Evolutionary conservation across 2,329 filamentous ascomycete species (phyloP).

Genomic region (Fusarium robinianum): DNA sequence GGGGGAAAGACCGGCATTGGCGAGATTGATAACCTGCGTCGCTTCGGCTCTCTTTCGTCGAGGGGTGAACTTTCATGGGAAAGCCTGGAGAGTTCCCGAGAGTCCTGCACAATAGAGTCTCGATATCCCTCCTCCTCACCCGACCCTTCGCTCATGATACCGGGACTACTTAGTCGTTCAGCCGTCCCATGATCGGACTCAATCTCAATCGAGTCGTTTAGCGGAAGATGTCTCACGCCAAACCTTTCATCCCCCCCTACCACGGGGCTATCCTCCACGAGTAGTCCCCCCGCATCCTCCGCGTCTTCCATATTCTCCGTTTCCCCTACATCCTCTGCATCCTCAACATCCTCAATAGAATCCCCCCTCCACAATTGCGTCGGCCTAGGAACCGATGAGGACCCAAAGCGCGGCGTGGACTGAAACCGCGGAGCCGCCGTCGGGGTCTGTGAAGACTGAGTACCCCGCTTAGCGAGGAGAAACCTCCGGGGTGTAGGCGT

Average conservation of each 20-base stretch:
- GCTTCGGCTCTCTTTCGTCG: conserved; percentile 33
- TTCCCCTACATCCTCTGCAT: conserved; percentile 35
- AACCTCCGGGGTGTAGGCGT: conserved; percentile 48
- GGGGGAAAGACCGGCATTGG: conserved; percentile 25
- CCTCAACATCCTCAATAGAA: conserved; percentile 44
- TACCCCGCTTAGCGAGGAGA: conserved; percentile 42
- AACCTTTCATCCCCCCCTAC: conserved; percentile 8
- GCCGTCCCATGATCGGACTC: conserved; percentile 32
- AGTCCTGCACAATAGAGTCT: conserved; percentile 12
- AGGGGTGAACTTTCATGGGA: conserved; percentile 11
- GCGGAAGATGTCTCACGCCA: conserved; percentile 11
- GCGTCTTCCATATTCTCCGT: too few relatives aligned
- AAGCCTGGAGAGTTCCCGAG: conserved; percentile 3
- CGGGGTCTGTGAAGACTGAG: conserved; percentile 41
- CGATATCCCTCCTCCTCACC: conserved; percentile 1
- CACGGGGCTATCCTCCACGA: conserved; percentile 10
- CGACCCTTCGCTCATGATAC: conserved; percentile 8
- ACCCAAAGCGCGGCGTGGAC: conserved; percentile 46
- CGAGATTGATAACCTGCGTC: conserved; percentile 38
- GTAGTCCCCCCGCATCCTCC: too few relatives aligned
- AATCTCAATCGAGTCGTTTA: conserved; percentile 38
- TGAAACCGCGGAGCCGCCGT: conserved; percentile 41
- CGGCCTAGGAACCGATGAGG: conserved; percentile 38
- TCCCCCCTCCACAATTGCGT: conserved; percentile 34
- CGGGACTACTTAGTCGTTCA: conserved; percentile 17